phyloP scores from a whole-genome alignment of 495 filamentous ascomycete species.

The Lepidopterella palustris region DNA sequence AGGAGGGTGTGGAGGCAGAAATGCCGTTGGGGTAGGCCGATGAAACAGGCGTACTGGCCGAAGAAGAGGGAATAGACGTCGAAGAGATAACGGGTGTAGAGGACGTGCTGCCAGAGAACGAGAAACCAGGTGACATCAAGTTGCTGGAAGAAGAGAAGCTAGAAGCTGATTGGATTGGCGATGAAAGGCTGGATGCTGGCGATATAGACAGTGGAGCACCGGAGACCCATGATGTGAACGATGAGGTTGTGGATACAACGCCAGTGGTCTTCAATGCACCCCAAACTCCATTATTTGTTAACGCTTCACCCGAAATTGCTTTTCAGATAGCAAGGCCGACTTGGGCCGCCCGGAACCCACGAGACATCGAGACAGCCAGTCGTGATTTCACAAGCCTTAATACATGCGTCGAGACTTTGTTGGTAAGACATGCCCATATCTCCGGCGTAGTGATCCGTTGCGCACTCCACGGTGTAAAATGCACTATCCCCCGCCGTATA shows the following conservation, averaged over 20 bases:
- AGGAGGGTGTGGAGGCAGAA: background rate
- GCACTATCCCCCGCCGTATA: background rate
- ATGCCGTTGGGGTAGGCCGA: background rate
- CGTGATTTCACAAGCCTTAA: background rate
- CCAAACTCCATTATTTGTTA: background rate
- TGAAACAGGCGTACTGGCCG: background rate
- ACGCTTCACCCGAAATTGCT: background rate
- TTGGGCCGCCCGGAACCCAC: background rate
- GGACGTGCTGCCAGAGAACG: background rate
- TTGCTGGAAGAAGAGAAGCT: background rate
- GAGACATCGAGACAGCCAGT: background rate
- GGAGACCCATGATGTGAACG: too few relatives aligned
- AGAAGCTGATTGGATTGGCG: background rate
- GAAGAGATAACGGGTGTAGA: background rate
- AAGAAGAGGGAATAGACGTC: background rate
- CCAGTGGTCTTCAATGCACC: background rate
- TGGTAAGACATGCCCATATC: constrained; percentile 1
- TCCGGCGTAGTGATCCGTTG: background rate
- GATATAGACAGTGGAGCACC: background rate
- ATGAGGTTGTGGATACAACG: background rate
- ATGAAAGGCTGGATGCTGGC: background rate
- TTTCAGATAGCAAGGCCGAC: constrained; percentile 1
- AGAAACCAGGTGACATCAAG: too few relatives aligned
- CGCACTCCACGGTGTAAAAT: background rate
- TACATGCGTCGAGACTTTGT: background rate